A percentile compares a stretch with the other conserved stretches of the same genome.
Evolutionary conservation across 2,329 filamentous ascomycete genomes (phyloP).

Genomic region (Aspergillus pseudoviridinutans): DNA sequence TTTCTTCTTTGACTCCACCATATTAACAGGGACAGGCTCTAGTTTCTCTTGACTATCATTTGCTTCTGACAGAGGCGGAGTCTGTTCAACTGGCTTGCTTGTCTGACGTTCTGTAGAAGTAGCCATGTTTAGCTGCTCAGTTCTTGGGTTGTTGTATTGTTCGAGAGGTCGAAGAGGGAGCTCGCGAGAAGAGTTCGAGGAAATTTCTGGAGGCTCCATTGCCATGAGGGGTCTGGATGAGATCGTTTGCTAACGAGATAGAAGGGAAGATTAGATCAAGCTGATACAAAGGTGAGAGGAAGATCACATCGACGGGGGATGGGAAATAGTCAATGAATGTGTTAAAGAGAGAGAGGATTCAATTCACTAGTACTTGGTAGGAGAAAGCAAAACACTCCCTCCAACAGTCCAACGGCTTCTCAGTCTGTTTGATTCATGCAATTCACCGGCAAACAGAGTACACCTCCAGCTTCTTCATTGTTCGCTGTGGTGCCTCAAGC

Average conservation of each 20-base stretch:
- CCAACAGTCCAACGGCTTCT: background rate
- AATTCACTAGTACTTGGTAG: background rate
- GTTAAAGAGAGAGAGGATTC: background rate
- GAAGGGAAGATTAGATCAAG: background rate
- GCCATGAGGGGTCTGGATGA: background rate
- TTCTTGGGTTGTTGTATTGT: background rate
- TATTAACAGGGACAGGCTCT: conserved; percentile 4
- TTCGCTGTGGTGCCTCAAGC: background rate
- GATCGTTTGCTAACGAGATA: background rate
- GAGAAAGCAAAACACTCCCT: no score
- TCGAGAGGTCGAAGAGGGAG: background rate
- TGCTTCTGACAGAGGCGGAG: background rate
- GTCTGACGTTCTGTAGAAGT: background rate
- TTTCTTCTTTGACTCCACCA: conserved; percentile 24
- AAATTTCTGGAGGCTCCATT: background rate
- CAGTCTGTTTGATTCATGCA: background rate
- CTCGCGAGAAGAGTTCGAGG: background rate
- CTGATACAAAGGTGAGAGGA: background rate
- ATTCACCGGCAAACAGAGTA: background rate
- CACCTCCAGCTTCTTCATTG: background rate
- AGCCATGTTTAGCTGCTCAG: background rate
- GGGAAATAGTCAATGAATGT: background rate
- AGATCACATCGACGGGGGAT: background rate
- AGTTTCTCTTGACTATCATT: conserved; percentile 1
- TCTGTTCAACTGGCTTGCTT: background rate